Conservation (phyloP, 2,329 filamentous ascomycete genomes). For the Seiridium unicorne region DNA sequence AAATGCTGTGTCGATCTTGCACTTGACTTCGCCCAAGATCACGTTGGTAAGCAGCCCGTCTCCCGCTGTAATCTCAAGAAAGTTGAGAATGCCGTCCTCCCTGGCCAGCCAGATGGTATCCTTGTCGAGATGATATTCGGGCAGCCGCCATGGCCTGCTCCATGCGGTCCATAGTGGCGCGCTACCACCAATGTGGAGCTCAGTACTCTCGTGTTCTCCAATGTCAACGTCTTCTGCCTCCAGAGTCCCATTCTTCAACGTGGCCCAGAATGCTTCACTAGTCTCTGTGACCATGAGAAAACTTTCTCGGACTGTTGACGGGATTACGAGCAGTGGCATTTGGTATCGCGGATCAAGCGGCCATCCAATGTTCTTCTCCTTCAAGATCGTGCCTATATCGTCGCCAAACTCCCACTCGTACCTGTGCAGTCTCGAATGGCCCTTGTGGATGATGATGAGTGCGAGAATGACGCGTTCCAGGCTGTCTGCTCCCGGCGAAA, state of each 20-base stretch:
- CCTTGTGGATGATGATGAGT: slow-evolving; percentile 53
- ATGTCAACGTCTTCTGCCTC: slow-evolving; percentile 45
- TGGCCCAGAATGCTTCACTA: slow-evolving; percentile 28
- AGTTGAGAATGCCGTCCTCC: slow-evolving; percentile 80
- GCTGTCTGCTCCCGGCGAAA: slow-evolving; percentile 68
- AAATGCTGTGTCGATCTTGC: slow-evolving; percentile 80
- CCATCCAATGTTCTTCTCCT: slow-evolving; percentile 47
- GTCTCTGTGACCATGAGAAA: slow-evolving; percentile 68
- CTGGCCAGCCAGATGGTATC: slow-evolving; percentile 85
- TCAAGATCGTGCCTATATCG: slow-evolving; percentile 42
- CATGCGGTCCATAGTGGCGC: slow-evolving; percentile 77
- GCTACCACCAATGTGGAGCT: slow-evolving; percentile 43
- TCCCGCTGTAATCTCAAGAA: slow-evolving; percentile 64
- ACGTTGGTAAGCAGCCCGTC: slow-evolving; percentile 54
- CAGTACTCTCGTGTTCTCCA: slow-evolving; percentile 36
- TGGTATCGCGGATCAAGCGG: slow-evolving; percentile 49
- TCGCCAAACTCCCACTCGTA: slow-evolving; percentile 61
- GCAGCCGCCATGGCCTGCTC: slow-evolving; percentile 72
- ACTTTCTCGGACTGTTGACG: slow-evolving; percentile 66
- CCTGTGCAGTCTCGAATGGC: slow-evolving; percentile 49
- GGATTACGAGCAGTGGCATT: slow-evolving; percentile 69
- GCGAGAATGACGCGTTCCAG: slow-evolving; percentile 74
- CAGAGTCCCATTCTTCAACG: slow-evolving; percentile 26
- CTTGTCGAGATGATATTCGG: slow-evolving; percentile 57
- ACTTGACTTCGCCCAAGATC: slow-evolving; percentile 64